These are phyloP conservation scores for Pythium rhizo-oryzae DNA, from an alignment of 352 stramenopile genomes.

Conservation along the genomic window DNA sequence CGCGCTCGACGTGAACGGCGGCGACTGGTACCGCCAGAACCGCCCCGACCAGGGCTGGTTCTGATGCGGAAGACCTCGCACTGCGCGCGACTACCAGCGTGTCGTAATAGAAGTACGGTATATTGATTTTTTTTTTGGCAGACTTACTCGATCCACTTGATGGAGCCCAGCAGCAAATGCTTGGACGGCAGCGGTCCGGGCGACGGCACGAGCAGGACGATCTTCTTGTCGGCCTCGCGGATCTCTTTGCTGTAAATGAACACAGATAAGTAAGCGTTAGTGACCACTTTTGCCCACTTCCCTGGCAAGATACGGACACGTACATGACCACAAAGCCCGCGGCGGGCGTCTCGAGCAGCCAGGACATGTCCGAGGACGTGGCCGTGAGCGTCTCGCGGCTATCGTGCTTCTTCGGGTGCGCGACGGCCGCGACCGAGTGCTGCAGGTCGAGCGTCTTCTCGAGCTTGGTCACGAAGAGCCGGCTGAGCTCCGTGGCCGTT, in stretches of 20 bases:
- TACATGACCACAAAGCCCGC: constrained; percentile 89
- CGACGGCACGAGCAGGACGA: constrained; percentile 85
- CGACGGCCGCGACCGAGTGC: constrained; percentile 78
- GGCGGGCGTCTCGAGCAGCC: constrained; percentile 59
- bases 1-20: constrained; percentile 85
- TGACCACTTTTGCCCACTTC: neutral
- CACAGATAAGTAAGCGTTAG: neutral
- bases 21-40: constrained; percentile 86
- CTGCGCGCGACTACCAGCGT: neutral
- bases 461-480: constrained; percentile 67
- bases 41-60: constrained; percentile 73
- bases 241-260: constrained; percentile 75
- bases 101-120: constrained; percentile 4
- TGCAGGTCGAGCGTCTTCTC: constrained; percentile 74
- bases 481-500: constrained; percentile 64
- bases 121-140: constrained; percentile 1
- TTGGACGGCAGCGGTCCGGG: constrained; percentile 77
- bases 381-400: constrained; percentile 39
- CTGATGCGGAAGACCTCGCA: constrained; percentile 1
- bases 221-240: constrained; percentile 68
- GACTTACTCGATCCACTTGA: constrained; percentile 86
- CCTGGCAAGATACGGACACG: constrained; percentile 1
- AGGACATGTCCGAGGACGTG: constrained; percentile 53
- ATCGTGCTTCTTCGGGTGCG: constrained; percentile 39
- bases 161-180: constrained; percentile 78